Evolutionary conservation across 2,329 filamentous ascomycete genomes (phyloP).

Genomic region (Fusarium brachygibbosum): DNA sequence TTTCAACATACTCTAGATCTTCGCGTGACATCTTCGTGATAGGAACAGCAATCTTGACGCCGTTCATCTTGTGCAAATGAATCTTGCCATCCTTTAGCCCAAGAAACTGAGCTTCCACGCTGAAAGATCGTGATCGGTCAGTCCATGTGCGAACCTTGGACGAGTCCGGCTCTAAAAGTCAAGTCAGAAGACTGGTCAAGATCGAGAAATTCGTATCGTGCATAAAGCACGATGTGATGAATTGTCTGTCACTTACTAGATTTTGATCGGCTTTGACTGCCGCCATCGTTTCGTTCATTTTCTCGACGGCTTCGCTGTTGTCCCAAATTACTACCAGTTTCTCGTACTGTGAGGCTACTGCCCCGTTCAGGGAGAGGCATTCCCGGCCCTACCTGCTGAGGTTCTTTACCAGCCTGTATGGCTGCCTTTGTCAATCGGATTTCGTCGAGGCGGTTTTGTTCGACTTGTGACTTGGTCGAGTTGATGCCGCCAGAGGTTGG

Average conservation of each 20-base stretch:
- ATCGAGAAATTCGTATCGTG: not conserved
- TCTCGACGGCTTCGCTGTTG: conserved; percentile 81
- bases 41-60: conserved; percentile 97
- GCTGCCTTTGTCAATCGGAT: conserved; percentile 86
- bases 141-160: conserved; percentile 92
- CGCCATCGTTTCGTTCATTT: conserved; percentile 70
- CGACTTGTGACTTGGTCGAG: conserved; percentile 73
- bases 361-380: conserved; percentile 81
- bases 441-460: conserved; percentile 85
- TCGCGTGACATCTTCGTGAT: conserved; percentile 95
- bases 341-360: conserved; percentile 79
- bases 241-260: conserved; percentile 71
- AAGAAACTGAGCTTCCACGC: conserved; percentile 96
- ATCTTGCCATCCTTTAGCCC: conserved; percentile 96
- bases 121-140: conserved; percentile 94
- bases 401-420: conserved; percentile 71
- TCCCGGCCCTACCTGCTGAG: conserved; percentile 78
- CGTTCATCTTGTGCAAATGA: conserved; percentile 97
- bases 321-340: conserved; percentile 75
- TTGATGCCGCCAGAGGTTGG: conserved; percentile 65
- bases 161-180: conserved; percentile 78
- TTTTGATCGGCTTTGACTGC: conserved; percentile 70
- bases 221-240: not conserved
- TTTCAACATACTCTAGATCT: conserved; percentile 95
- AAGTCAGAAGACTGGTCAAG: conserved; percentile 25